Evolutionary conservation across 306 rosid species (phyloP), one percentile per base, ranked within the genome.

Genomic region (Acacia melanoxylon): DNA sequence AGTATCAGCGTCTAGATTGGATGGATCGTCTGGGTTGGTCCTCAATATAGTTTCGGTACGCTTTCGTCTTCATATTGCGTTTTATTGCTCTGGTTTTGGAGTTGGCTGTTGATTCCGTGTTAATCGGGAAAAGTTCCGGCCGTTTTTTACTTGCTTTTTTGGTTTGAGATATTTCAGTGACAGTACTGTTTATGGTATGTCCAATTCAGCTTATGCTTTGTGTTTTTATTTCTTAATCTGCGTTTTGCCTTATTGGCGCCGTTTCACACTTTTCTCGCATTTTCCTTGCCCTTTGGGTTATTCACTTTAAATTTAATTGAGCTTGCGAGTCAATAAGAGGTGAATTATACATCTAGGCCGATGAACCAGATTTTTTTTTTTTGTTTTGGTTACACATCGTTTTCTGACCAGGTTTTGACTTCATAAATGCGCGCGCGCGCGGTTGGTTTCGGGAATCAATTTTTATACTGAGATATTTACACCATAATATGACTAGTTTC

Each of bases 141-240:
- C n/a, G 41, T 56, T 35, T 46, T 72, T 46, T n/a, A 87, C 80
- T 27, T 87, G 61, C 33, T 70, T 37, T 8, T 42, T 71, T 56
- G 0, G 3, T 17, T 7, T 29, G 4, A 82, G 78, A 73, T 70
- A 66, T 80, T 77, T 82, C 58, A 76, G 84, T 49, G 77, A 79
- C 16, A 46, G 78, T 67, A 85, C 84, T 85, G 89, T 85, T 73
- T 74, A 67, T 84, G 49, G 87, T 68, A 83, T 83, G 85, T 87
- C 72, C 77, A 78, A 83, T 85, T 82, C 81, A 79, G 76, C 76
- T 86, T 72, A 78, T 79, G 59, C 83, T 67, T 61, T 85, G 69
- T 65, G 7, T 81, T 79, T 76, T 66, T 56, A 29, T 75, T 79
- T 72, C 65, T 56, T 37, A 75, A 59, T 78, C 87, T 83, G 89